Base-by-base conservation (phyloP, 768 basidiomycete genomes). In the Naganishia vishniacii region DNA sequence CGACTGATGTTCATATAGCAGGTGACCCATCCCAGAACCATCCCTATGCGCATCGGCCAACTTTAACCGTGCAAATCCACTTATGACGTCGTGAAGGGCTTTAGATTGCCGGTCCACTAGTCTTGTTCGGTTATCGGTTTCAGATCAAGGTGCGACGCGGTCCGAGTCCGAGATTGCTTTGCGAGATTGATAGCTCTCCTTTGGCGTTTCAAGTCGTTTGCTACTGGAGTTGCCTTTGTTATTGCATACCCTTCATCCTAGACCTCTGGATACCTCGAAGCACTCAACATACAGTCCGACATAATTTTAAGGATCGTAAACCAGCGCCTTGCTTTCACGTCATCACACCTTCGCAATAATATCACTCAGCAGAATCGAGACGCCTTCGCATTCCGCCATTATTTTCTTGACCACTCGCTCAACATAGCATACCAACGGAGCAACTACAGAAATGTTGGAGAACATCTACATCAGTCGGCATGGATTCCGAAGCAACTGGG, bases 401-500 rank as follows among this genome's bases (percentile, higher is more conserved):
- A n/a, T n/a, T n/a, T n/a, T n/a, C n/a, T n/a, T n/a, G n/a, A n/a
- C n/a, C n/a, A n/a, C n/a, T n/a, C n/a, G n/a, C n/a, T 32, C 49
- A 15, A 15, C 29, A 28, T 20, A 31, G 29, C 31, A 51, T 25
- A 48, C 18, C 25, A 26, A 4, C 28, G 25, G 23, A 13, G 11
- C 20, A 25, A 8, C 13, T 37, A 13, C 4, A 45, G n/a, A 56
- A 49, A 74, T 73, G 72, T 61, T 77, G 12, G 76, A 77, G 58
- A 70, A 71, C 59, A 73, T 78, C 64, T 78, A 76, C 62, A 67
- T 78, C 62, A 70, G 71, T 41, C 62, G 77, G 29, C 73, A 74
- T 71, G 76, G 73, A 0, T 75, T 75, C 68, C 62, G 75, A 67
- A 51, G 47, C 11, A 78, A 75, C 48, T 78, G 77, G 77, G 63